A percentile compares a stretch with the other conserved stretches of the same genome.
phyloP scores from a whole-genome alignment of 169 alveolate species.

The Cryptosporidium felis region DNA sequence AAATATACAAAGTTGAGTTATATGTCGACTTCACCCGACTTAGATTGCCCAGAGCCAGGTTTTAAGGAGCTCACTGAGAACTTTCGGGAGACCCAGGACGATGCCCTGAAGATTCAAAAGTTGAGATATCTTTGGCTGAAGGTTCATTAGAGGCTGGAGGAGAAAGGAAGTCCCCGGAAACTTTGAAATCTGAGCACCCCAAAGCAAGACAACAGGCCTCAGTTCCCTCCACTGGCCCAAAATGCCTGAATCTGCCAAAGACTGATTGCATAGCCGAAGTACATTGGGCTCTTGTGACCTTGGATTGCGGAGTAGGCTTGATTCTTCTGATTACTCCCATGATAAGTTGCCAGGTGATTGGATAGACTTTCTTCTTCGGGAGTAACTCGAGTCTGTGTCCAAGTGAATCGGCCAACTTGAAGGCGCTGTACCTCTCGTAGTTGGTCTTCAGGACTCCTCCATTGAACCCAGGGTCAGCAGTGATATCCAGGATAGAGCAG shows the following conservation, averaged over 20 bases:
- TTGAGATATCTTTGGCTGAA: not conserved
- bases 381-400: constrained; percentile 57
- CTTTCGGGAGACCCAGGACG: not conserved
- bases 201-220: constrained; percentile 64
- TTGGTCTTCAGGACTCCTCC: constrained; percentile 64
- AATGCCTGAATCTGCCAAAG: constrained; percentile 56
- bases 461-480: constrained; percentile 41
- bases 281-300: constrained; percentile 29
- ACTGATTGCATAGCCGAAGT: constrained; percentile 55
- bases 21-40: not conserved
- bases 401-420: constrained; percentile 46
- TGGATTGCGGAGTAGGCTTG: not conserved
- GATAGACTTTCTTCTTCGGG: constrained; percentile 48
- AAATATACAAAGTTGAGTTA: constrained; percentile 23
- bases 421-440: constrained; percentile 43
- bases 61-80: not conserved
- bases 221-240: constrained; percentile 14
- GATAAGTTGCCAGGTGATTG: constrained; percentile 43
- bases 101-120: not conserved
- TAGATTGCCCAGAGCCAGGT: not conserved
- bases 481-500: constrained; percentile 44
- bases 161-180: constrained; percentile 21
- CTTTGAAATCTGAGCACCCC: constrained; percentile 21
- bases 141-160: constrained; percentile 65
- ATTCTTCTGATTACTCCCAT: constrained; percentile 48